Evolutionary conservation across 2,329 filamentous ascomycete genomes (phyloP), one percentile per base, ranked within the genome.

Genomic region (Diplodia sapinea): DNA sequence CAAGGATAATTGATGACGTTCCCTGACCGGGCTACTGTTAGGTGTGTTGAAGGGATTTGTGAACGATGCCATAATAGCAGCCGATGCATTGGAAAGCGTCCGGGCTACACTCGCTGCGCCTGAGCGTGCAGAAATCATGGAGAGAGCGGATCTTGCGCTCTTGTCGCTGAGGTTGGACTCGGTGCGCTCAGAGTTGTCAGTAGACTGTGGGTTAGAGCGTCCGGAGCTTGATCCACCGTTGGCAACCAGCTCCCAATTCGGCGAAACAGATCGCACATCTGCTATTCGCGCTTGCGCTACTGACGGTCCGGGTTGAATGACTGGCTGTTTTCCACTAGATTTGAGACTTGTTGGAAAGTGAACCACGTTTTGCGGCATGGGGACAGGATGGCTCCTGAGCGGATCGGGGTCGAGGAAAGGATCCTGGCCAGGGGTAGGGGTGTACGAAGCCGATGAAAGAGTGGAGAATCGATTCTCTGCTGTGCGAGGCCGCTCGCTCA

Each of bases 161-260:
- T 77, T 77, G 13, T 87, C 86, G 66, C 85, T 87, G 3, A 88
- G 77, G 36, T 82, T 85, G 0, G 86, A 88, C 3, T 80, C 80
- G 2, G 86, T 88, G 23, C 85, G 82, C 43, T 87, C 85, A 50
- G 79, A 83, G 69, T 84, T 85, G 2, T 83, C 80, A 0, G 84
- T 82, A 1, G 84, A 86, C 1, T 76, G 66, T 13, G 79, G 78
- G 3, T 83, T 71, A 0, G 74, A 72, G 13, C 57, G 57, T 26
- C 68, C 73, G 3, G 67, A 61, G 12, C 33, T 62, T 17, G 50
- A 51, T 17, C 59, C 26, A 36, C 29, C 40, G 20, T 62, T 52
- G 3, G 62, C 61, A n/a, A 52, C 12, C 7, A 66, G 13, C 31
- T 68, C 61, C 66, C 57, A 68, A 33, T 68, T 59, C 11, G 67